These are phyloP conservation scores for Silene noctiflora DNA, from an alignment of 179 eudicot species.

Conservation along the genomic window DNA sequence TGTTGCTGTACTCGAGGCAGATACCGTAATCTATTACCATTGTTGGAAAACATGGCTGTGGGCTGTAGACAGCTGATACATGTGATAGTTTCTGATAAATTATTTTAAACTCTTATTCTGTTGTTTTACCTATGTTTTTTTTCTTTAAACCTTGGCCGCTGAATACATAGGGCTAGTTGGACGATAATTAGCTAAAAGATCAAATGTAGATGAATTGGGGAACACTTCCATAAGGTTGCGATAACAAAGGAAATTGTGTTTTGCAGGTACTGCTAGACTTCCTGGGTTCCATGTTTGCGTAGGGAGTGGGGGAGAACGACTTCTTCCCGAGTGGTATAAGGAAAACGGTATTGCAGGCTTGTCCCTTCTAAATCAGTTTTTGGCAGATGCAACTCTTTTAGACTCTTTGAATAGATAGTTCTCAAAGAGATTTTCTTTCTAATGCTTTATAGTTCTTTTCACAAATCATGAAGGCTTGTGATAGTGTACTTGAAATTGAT, in stretches of 20 bases:
- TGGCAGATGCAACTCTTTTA: not conserved
- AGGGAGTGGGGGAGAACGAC: slow-evolving; percentile 97
- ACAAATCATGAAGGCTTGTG: not conserved
- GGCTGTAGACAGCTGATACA: not conserved
- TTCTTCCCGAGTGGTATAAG: slow-evolving; percentile 87
- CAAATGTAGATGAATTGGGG: not conserved
- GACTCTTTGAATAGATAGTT: not conserved
- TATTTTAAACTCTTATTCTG: not conserved
- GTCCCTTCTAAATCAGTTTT: not conserved
- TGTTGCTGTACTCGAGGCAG: not conserved
- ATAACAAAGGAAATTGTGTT: slow-evolving; percentile 11
- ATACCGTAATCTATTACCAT: not conserved
- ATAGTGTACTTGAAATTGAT: not conserved
- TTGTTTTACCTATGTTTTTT: not conserved
- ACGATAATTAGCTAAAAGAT: not conserved
- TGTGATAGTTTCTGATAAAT: not conserved
- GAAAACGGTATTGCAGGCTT: slow-evolving; percentile 59
- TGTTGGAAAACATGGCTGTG: not conserved
- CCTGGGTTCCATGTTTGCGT: slow-evolving; percentile 97
- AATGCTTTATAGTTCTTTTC: not conserved
- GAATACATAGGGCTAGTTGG: not conserved
- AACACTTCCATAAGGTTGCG: not conserved
- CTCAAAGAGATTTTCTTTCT: not conserved
- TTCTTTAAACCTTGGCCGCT: not conserved
- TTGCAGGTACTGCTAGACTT: slow-evolving; percentile 92